These are phyloP conservation scores for Mollisiaceae sp. DNA, from an alignment of 2,329 filamentous ascomycete species.

Conservation along the genomic window DNA sequence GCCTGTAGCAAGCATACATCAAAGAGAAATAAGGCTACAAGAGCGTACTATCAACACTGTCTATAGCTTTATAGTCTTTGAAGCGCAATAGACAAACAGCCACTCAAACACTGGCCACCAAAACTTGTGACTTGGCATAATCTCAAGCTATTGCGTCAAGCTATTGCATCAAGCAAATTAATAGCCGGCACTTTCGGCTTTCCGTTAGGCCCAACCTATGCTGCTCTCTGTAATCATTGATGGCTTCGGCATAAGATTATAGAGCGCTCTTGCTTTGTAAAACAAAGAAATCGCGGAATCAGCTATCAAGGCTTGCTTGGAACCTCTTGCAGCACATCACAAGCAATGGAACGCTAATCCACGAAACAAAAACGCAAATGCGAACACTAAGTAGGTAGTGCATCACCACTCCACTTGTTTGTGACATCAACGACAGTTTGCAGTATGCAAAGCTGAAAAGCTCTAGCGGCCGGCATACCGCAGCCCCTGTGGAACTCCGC, in stretches of 20 bases:
- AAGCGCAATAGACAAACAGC: too few relatives aligned
- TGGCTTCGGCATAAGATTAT: background rate
- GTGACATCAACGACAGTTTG: background rate
- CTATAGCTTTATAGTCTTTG: too few relatives aligned
- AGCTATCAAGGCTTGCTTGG: background rate
- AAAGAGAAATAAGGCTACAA: too few relatives aligned
- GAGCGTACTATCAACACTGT: too few relatives aligned
- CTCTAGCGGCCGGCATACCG: background rate
- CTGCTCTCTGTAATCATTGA: background rate
- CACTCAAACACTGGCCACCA: too few relatives aligned
- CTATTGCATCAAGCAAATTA: background rate
- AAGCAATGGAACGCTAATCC: background rate
- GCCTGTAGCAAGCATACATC: too few relatives aligned
- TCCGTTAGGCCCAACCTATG: background rate
- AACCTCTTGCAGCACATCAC: background rate
- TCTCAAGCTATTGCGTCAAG: background rate
- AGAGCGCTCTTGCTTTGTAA: background rate
- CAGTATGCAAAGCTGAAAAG: too few relatives aligned
- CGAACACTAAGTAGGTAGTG: too few relatives aligned
- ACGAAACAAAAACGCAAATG: background rate
- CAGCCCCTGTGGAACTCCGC: too few relatives aligned
- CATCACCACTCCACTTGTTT: background rate
- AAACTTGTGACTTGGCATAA: background rate
- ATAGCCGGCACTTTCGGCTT: background rate
- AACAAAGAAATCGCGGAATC: background rate